Conservation (phyloP, 257 asterid genomes). For the Solanum dulcamara region DNA sequence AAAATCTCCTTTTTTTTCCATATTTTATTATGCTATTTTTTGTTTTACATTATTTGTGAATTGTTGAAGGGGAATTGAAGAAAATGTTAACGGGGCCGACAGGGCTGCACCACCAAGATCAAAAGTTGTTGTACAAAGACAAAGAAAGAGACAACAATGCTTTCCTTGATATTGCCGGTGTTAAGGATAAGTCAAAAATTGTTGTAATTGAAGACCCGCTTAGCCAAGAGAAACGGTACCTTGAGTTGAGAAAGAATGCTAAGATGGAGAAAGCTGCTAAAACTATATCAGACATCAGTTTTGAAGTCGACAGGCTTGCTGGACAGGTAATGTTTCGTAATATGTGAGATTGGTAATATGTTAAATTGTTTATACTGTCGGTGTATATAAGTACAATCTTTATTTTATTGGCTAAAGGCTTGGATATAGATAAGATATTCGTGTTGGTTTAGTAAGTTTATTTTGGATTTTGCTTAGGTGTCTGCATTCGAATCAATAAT, state of each 20-base stretch:
- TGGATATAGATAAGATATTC: not conserved
- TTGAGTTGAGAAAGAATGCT: constrained; percentile 63
- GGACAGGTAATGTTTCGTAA: constrained; percentile 34
- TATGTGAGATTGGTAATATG: not conserved
- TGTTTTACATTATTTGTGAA: not conserved
- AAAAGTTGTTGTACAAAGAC: constrained; percentile 68
- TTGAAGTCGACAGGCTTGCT: constrained; percentile 64
- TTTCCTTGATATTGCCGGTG: constrained; percentile 59
- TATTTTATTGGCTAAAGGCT: not conserved
- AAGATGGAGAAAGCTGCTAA: constrained; percentile 58
- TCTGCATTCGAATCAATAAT: constrained; percentile 52
- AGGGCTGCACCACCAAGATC: constrained; percentile 83
- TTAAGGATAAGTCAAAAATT: constrained; percentile 76
- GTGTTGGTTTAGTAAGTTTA: not conserved
- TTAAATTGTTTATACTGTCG: not conserved
- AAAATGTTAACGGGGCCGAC: constrained; percentile 78
- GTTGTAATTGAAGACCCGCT: constrained; percentile 67
- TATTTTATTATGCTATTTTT: not conserved
- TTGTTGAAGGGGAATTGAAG: constrained; percentile 66
- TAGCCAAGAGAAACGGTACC: constrained; percentile 57
- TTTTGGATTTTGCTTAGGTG: constrained; percentile 40
- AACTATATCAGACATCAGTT: constrained; percentile 54
- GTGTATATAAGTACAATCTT: not conserved
- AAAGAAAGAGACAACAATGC: constrained; percentile 70
- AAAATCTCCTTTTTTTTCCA: not conserved